These are phyloP conservation scores for Viola pubescens DNA, from an alignment of 441 rosid species.

Conservation along the genomic window DNA sequence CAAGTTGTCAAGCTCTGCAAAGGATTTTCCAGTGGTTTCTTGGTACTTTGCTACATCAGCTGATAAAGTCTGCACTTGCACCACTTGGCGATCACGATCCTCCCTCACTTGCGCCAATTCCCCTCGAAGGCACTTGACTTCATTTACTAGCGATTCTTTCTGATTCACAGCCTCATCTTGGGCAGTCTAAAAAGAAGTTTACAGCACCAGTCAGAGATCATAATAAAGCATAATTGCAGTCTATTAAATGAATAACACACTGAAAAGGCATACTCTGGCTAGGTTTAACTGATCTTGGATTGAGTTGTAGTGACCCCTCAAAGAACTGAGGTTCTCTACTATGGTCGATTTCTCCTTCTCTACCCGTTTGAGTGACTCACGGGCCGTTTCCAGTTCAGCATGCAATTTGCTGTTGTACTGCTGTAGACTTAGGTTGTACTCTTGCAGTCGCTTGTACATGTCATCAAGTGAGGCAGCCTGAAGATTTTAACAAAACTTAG, in stretches of 20 bases:
- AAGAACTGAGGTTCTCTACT: slow-evolving; percentile 71
- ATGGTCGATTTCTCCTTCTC: slow-evolving; percentile 78
- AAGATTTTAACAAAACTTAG: slow-evolving; percentile 20
- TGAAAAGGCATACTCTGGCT: slow-evolving; percentile 49
- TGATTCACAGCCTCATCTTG: slow-evolving; percentile 68
- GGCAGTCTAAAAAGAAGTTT: slow-evolving; percentile 38
- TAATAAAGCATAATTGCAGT: background rate
- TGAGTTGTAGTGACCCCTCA: slow-evolving; percentile 78
- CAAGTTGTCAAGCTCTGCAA: slow-evolving; percentile 56
- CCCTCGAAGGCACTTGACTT: slow-evolving; percentile 63
- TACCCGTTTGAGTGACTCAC: slow-evolving; percentile 54
- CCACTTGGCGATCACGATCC: slow-evolving; percentile 75
- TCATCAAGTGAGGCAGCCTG: slow-evolving; percentile 65
- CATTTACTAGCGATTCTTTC: slow-evolving; percentile 56
- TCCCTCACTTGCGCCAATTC: slow-evolving; percentile 81
- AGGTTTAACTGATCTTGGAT: slow-evolving; percentile 72
- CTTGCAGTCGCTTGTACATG: slow-evolving; percentile 74
- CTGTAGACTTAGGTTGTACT: slow-evolving; percentile 78
- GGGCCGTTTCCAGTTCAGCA: slow-evolving; percentile 46
- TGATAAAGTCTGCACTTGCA: slow-evolving; percentile 47
- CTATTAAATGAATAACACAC: background rate
- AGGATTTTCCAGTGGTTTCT: slow-evolving; percentile 76
- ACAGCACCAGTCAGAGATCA: background rate
- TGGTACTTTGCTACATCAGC: slow-evolving; percentile 51
- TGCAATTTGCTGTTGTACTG: slow-evolving; percentile 75